Conservation (phyloP, 176 grass and related monocot species). For the Saccharum officinarum region DNA sequence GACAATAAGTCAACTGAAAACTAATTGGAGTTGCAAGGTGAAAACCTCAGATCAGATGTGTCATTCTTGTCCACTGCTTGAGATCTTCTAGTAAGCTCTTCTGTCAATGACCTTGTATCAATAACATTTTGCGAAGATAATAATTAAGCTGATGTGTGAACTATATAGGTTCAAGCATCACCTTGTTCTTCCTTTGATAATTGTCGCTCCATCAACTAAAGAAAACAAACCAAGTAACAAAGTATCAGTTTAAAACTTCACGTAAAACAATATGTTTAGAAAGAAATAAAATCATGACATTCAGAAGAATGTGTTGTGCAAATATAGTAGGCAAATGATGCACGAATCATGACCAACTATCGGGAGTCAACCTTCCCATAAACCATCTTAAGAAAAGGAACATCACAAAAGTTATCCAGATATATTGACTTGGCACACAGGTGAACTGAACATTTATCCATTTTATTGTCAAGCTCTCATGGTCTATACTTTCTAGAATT, state of each 20-base stretch:
- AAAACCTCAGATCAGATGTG: constrained; percentile 74
- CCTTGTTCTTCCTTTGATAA: constrained; percentile 91
- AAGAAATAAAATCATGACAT: not conserved
- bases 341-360: not conserved
- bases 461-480: constrained; percentile 7
- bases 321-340: constrained; percentile 6
- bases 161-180: constrained; percentile 30
- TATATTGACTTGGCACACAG: not conserved
- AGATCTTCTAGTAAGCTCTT: constrained; percentile 68
- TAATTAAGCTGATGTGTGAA: constrained; percentile 16
- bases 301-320: not conserved
- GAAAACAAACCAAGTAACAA: constrained; percentile 29
- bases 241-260: constrained; percentile 38
- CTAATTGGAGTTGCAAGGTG: constrained; percentile 1
- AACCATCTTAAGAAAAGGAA: not conserved
- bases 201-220: constrained; percentile 79
- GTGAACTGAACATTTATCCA: not conserved
- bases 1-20: constrained; percentile 18
- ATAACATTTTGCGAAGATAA: constrained; percentile 35
- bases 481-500: constrained; percentile 1
- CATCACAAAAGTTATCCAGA: constrained; percentile 16
- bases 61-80: constrained; percentile 82
- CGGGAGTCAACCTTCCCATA: not conserved
- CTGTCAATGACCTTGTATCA: constrained; percentile 40
- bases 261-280: not conserved